These are phyloP conservation scores for Melaleuca quinquenervia DNA, from an alignment of 345 rosid species.

Conservation along the genomic window DNA sequence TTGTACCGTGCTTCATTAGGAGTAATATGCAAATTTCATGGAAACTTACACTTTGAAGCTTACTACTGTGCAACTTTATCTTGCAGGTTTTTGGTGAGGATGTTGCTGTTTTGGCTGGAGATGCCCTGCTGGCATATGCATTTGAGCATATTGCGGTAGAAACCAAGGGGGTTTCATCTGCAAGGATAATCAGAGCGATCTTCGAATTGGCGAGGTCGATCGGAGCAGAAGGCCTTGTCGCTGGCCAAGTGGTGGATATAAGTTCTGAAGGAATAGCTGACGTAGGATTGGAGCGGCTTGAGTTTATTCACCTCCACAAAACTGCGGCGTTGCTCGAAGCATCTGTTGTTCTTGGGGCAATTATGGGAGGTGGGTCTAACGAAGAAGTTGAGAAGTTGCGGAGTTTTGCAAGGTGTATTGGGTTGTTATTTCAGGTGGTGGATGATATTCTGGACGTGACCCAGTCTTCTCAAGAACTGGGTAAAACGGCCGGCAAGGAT, in stretches of 20 bases:
- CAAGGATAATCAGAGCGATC: slow-evolving; percentile 39
- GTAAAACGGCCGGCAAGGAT: slow-evolving; percentile 96
- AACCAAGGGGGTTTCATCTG: slow-evolving; percentile 35
- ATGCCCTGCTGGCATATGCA: slow-evolving; percentile 67
- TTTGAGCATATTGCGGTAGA: slow-evolving; percentile 67
- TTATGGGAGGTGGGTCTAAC: slow-evolving; percentile 65
- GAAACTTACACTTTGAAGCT: neutral
- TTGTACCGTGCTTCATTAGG: neutral
- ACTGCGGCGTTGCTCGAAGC: slow-evolving; percentile 80
- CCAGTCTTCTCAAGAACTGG: slow-evolving; percentile 65
- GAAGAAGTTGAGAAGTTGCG: slow-evolving; percentile 68
- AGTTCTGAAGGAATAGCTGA: slow-evolving; percentile 45
- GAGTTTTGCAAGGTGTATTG: slow-evolving; percentile 58
- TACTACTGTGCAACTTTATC: neutral
- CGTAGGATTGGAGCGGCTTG: slow-evolving; percentile 60
- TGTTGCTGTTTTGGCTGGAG: slow-evolving; percentile 82
- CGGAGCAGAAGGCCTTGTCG: slow-evolving; percentile 68
- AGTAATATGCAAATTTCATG: neutral
- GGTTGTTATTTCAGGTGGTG: slow-evolving; percentile 85
- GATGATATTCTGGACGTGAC: slow-evolving; percentile 96
- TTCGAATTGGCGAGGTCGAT: slow-evolving; percentile 61
- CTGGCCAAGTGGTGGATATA: slow-evolving; percentile 85
- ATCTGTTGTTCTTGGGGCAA: slow-evolving; percentile 69
- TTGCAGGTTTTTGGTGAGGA: slow-evolving; percentile 55
- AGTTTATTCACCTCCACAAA: slow-evolving; percentile 80